Percentiles rank a stretch among this genome's conserved stretches.
Conservation (phyloP, 495 filamentous ascomycete species). For the Polyplosphaeria fusca region DNA sequence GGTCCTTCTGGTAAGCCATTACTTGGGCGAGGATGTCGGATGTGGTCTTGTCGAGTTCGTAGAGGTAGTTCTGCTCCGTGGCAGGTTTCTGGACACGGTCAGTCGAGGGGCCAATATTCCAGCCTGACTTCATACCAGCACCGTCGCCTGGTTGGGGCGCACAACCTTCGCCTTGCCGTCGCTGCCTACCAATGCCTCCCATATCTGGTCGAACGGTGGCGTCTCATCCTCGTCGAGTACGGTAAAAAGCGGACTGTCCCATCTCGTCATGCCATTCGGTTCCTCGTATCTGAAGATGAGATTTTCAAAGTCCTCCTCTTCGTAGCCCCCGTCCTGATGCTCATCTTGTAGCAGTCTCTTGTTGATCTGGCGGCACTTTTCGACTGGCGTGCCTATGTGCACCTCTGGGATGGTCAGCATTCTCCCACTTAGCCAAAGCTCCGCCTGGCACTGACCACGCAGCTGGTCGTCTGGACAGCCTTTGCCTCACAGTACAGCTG, state of each 20-base stretch:
- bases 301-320: slow-evolving; percentile 74
- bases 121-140: slow-evolving; percentile 48
- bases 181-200: slow-evolving; percentile 70
- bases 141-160: slow-evolving; percentile 76
- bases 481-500: slow-evolving; percentile 95
- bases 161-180: slow-evolving; percentile 54
- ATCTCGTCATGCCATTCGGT: slow-evolving; percentile 88
- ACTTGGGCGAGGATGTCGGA: slow-evolving; percentile 78
- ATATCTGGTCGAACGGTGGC: slow-evolving; percentile 68
- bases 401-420: slow-evolving; percentile 47
- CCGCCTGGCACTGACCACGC: slow-evolving; percentile 58
- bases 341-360: slow-evolving; percentile 40
- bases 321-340: slow-evolving; percentile 39
- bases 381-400: slow-evolving; percentile 75
- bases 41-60: slow-evolving; percentile 79
- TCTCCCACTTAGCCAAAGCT: neutral
- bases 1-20: slow-evolving; percentile 66
- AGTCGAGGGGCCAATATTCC: slow-evolving; percentile 6
- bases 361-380: slow-evolving; percentile 64
- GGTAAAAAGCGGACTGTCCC: slow-evolving; percentile 93
- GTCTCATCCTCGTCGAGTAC: slow-evolving; percentile 72
- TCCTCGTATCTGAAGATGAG: slow-evolving; percentile 95
- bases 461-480: slow-evolving; percentile 74
- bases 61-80: slow-evolving; percentile 72
- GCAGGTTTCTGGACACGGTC: slow-evolving; percentile 54